These are phyloP conservation scores for Sphaerobolus stellatus DNA, from an alignment of 1,284 basidiomycete species.

Conservation along the genomic window DNA sequence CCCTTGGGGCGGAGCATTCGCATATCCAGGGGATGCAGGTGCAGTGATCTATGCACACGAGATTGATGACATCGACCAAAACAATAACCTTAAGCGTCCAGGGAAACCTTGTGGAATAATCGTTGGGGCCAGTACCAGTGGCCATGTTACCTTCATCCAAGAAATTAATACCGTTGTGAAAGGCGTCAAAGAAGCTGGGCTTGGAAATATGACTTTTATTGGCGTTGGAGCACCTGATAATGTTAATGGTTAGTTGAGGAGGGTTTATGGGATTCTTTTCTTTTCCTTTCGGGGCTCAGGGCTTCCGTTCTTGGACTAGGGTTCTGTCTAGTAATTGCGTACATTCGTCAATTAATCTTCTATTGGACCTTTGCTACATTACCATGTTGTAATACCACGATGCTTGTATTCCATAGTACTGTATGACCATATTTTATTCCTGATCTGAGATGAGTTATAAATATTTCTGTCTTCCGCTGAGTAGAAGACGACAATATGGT, in stretches of 20 bases:
- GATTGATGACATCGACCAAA: not conserved
- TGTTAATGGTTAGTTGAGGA: not conserved
- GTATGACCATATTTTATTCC: too few relatives aligned
- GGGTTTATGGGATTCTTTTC: too few relatives aligned
- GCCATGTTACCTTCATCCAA: constrained; percentile 10
- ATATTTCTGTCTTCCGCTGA: too few relatives aligned
- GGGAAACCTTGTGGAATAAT: constrained; percentile 3
- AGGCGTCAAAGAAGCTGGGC: not conserved
- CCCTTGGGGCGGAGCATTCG: not conserved
- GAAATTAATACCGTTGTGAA: not conserved
- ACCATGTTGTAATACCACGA: too few relatives aligned
- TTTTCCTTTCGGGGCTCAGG: too few relatives aligned
- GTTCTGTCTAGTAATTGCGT: too few relatives aligned
- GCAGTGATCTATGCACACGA: not conserved
- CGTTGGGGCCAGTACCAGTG: constrained; percentile 5
- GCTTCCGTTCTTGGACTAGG: too few relatives aligned
- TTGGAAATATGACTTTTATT: constrained; percentile 6
- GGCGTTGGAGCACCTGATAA: not conserved
- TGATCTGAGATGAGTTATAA: too few relatives aligned
- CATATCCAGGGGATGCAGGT: constrained; percentile 6
- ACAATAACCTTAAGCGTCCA: not conserved
- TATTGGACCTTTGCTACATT: too few relatives aligned
- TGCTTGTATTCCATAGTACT: too few relatives aligned
- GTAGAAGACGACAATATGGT: too few relatives aligned
- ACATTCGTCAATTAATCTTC: too few relatives aligned